These are phyloP conservation scores for Thalassiosira sp. DNA, from an alignment of 352 stramenopile genomes.

Conservation along the genomic window DNA sequence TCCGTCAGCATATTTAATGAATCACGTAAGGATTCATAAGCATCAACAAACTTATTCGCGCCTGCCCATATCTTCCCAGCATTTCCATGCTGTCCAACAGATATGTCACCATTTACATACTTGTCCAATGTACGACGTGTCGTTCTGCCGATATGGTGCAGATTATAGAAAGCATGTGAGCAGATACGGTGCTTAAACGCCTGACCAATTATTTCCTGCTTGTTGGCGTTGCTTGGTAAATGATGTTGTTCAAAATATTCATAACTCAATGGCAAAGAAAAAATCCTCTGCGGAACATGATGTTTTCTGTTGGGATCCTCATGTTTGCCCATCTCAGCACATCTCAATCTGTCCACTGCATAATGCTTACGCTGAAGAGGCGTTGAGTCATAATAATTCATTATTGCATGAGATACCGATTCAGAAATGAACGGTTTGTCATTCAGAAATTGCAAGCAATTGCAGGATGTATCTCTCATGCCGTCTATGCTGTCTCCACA, in stretches of 20 bases:
- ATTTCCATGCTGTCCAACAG: constrained; percentile 6
- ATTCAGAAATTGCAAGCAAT: constrained; percentile 19
- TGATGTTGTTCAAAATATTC: constrained; percentile 15
- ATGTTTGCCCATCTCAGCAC: background rate
- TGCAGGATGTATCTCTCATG: constrained; percentile 1
- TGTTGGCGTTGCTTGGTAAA: background rate
- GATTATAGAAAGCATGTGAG: constrained; percentile 3
- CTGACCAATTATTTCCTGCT: constrained; percentile 4
- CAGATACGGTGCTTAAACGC: constrained; percentile 27
- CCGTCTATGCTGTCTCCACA: background rate
- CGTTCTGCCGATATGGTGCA: constrained; percentile 12
- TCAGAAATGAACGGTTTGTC: constrained; percentile 11
- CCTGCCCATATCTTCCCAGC: constrained; percentile 5
- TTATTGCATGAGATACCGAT: constrained; percentile 19
- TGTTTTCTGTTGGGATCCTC: background rate
- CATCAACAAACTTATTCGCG: background rate
- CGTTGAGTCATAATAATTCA: constrained; percentile 21
- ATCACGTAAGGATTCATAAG: constrained; percentile 1
- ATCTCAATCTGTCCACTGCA: constrained; percentile 21
- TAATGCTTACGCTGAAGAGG: constrained; percentile 13
- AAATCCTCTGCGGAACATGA: background rate
- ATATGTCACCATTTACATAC: constrained; percentile 13
- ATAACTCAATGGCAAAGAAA: constrained; percentile 16
- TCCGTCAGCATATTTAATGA: constrained; percentile 4
- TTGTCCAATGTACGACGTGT: background rate